Base-by-base conservation (phyloP, 768 basidiomycete genomes). In the Boletus pseudopeckii region DNA sequence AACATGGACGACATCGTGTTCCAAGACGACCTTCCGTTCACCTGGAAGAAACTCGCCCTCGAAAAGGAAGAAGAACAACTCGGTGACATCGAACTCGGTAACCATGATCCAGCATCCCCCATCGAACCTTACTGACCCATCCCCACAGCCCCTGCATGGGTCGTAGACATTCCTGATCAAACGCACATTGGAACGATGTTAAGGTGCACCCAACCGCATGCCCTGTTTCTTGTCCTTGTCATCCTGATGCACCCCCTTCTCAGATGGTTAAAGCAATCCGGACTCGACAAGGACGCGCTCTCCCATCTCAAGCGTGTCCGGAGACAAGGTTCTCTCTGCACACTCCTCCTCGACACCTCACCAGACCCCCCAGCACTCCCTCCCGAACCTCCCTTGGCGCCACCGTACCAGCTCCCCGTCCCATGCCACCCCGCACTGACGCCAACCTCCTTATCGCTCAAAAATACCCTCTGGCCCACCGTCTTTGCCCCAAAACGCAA, bases 391-490 rank as follows among this genome's bases (percentile, higher is more conserved):
- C 60, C 67, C n/a, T 70, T 86, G 3, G 65, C 76, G 0, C 54
- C 65, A 32, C 87, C 88, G 1, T 87, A 86, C 67, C 68, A 73
- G 14, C 59, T 83, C 11, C 60, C 72, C 1, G 89, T 94, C 1
- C 93, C 95, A 1, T 69, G 73, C 30, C 75, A 78, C 14, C 77
- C 84, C 11, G 92, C 92, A 1, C 73, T 86, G 5, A 92, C 90
- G 0, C 73, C 73, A 0, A 75, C 76, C 14, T 88, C 92, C 7
- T 74, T 92, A 20, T 66, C 70, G 40, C 66, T 83, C 33, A 94
- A 95, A 71, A 78, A 80, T 37, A 68, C 78, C 1, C 71, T 90
- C n/a, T 98, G 96, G 96, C 96, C 96, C 8, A 90, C 89, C 11
- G 72, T 84, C 14, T 92, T 82, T 60, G 76, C 84, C 4, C 89